Evolutionary conservation across 306 rosid genomes (phyloP).

Genomic region (Vicia sativa): DNA sequence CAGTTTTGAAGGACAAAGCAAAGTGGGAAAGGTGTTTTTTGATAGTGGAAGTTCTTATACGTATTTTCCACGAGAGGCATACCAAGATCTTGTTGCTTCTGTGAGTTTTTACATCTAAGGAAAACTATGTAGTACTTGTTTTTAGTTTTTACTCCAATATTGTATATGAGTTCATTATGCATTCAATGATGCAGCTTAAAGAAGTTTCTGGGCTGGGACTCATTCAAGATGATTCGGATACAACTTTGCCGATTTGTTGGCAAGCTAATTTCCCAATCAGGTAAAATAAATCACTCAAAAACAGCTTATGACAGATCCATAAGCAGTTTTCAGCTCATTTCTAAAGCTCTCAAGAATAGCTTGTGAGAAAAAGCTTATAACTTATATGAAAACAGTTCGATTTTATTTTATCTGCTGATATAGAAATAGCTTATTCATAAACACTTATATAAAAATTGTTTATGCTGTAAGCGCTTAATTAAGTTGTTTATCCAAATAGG

Average conservation of each 20-base stretch:
- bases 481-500: background rate
- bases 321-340: background rate
- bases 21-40: slow-evolving; percentile 55
- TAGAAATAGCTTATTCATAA: background rate
- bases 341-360: background rate
- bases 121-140: slow-evolving; percentile 15
- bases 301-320: background rate
- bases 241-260: slow-evolving; percentile 78
- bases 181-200: slow-evolving; percentile 60
- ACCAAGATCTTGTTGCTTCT: slow-evolving; percentile 61
- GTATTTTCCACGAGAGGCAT: slow-evolving; percentile 66
- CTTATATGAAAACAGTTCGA: background rate
- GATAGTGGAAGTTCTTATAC: slow-evolving; percentile 90
- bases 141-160: slow-evolving; percentile 7
- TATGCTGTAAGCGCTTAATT: background rate
- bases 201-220: slow-evolving; percentile 56
- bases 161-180: slow-evolving; percentile 27
- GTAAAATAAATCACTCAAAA: slow-evolving; percentile 39
- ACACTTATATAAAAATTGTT: background rate
- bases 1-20: slow-evolving; percentile 49
- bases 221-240: slow-evolving; percentile 61
- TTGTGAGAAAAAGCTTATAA: background rate
- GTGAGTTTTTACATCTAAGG: slow-evolving; percentile 52
- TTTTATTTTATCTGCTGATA: background rate
- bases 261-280: slow-evolving; percentile 57